A percentile compares a stretch with the other conserved stretches of the same genome.
Conservation (phyloP, 2,329 filamentous ascomycete genomes). For the Colletotrichum theobromicola region DNA sequence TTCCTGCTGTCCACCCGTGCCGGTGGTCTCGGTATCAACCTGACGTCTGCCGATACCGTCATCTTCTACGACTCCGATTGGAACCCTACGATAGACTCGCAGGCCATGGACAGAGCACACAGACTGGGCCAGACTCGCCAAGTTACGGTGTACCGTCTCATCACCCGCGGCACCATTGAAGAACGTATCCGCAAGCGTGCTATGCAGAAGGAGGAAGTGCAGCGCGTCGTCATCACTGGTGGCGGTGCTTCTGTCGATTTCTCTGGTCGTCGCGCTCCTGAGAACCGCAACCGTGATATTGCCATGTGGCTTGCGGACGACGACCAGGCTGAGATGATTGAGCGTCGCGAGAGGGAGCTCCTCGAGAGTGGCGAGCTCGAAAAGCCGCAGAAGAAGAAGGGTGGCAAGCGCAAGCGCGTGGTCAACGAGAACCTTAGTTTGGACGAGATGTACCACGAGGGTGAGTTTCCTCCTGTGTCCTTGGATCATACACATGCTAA, state of each 20-base stretch:
- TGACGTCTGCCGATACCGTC: conserved; percentile 95
- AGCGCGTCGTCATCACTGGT: conserved; percentile 94
- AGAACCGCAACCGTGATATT: conserved; percentile 97
- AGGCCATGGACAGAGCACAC: conserved; percentile 99
- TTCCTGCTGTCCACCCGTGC: conserved; percentile 96
- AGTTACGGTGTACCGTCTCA: conserved; percentile 96
- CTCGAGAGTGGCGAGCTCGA: conserved; percentile 73
- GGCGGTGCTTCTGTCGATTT: conserved; percentile 94
- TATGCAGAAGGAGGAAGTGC: conserved; percentile 97
- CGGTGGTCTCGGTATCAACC: conserved; percentile 96
- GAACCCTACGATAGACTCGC: conserved; percentile 98
- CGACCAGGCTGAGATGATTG: conserved; percentile 92
- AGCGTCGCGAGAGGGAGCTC: conserved; percentile 88
- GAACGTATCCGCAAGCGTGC: conserved; percentile 97
- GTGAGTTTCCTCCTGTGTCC: conserved; percentile 59
- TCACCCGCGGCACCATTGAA: conserved; percentile 95
- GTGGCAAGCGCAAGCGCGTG: conserved; percentile 60
- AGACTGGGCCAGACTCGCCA: conserved; percentile 94
- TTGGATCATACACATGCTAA: conserved; percentile 25
- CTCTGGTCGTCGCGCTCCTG: conserved; percentile 84
- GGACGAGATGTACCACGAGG: conserved; percentile 99
- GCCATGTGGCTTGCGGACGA: conserved; percentile 99
- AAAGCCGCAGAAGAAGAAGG: conserved; percentile 61
- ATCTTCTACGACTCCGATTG: conserved; percentile 99
- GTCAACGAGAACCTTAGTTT: conserved; percentile 66